phyloP scores from a whole-genome alignment of 208 protist species.

The Crithidia thermophila region DNA sequence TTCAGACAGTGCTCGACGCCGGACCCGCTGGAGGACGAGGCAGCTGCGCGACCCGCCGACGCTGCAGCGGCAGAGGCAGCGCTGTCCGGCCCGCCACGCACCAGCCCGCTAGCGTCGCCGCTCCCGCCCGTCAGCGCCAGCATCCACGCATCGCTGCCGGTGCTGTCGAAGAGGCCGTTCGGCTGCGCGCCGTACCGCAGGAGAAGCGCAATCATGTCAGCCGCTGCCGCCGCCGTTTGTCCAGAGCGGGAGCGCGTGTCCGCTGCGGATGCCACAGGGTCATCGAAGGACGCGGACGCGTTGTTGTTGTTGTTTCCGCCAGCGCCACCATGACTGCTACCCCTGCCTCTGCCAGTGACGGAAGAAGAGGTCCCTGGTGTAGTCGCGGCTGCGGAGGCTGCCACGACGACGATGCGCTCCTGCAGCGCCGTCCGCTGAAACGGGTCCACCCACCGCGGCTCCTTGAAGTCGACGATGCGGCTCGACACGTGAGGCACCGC shows the following conservation, averaged over 20 bases:
- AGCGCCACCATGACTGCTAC: too few species aligned
- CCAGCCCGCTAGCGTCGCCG: neutral
- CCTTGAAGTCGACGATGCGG: constrained; percentile 57
- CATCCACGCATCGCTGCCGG: constrained; percentile 78
- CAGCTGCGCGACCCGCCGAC: too few species aligned
- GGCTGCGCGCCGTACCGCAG: constrained; percentile 55
- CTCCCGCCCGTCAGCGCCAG: constrained; percentile 42
- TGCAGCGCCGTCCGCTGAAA: constrained; percentile 67
- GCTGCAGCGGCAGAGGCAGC: neutral
- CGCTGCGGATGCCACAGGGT: neutral
- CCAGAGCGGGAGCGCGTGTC: neutral
- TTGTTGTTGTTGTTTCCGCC: neutral
- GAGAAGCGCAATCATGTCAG: constrained; percentile 41
- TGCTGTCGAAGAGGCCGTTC: constrained; percentile 59
- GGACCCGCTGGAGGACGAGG: constrained; percentile 7
- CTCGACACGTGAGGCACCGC: neutral
- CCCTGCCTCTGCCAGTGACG: too few species aligned
- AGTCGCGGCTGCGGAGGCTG: neutral
- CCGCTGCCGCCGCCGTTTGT: neutral
- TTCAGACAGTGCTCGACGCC: constrained; percentile 18
- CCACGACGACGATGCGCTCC: constrained; percentile 41
- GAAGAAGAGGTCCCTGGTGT: neutral
- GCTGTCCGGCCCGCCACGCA: neutral
- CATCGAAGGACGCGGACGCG: neutral
- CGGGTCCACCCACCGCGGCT: constrained; percentile 52